Conservation (phyloP, 2,329 filamentous ascomycete species). For the Alternaria ethzedia region DNA sequence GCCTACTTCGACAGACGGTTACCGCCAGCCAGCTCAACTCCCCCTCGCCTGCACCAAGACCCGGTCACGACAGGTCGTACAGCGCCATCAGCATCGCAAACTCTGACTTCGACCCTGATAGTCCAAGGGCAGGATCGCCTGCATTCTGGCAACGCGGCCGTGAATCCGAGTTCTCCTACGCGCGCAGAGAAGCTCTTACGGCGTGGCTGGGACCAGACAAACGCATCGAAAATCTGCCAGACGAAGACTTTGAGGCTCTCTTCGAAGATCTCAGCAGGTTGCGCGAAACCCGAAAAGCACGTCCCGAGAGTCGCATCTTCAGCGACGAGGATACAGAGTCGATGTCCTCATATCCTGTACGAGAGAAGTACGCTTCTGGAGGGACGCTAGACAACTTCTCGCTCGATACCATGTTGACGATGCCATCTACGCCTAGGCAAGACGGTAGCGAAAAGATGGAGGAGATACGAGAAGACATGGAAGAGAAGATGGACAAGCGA, state of each 20-base stretch:
- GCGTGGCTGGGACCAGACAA: slow-evolving; percentile 90
- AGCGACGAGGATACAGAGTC: slow-evolving; percentile 85
- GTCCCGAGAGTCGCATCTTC: slow-evolving; percentile 61
- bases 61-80: slow-evolving; percentile 73
- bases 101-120: slow-evolving; percentile 75
- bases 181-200: slow-evolving; percentile 88
- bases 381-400: slow-evolving; percentile 97
- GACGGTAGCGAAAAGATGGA: slow-evolving; percentile 80
- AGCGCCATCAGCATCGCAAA: slow-evolving; percentile 73
- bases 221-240: slow-evolving; percentile 85
- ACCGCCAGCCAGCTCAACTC: slow-evolving; percentile 68
- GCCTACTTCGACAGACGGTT: slow-evolving; percentile 82
- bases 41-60: slow-evolving; percentile 67
- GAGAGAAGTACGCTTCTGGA: slow-evolving; percentile 95
- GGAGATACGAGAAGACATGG: slow-evolving; percentile 81
- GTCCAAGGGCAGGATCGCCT: slow-evolving; percentile 81
- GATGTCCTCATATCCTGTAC: slow-evolving; percentile 80
- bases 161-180: slow-evolving; percentile 95
- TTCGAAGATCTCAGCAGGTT: slow-evolving; percentile 94
- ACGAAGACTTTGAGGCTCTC: slow-evolving; percentile 90
- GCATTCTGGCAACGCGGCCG: slow-evolving; percentile 70
- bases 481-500: slow-evolving; percentile 79
- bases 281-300: slow-evolving; percentile 79
- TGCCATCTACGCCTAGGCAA: slow-evolving; percentile 87
- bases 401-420: slow-evolving; percentile 89